Conservation (phyloP, 2,329 filamentous ascomycete genomes). For the Raffaelea ambrosiae region DNA sequence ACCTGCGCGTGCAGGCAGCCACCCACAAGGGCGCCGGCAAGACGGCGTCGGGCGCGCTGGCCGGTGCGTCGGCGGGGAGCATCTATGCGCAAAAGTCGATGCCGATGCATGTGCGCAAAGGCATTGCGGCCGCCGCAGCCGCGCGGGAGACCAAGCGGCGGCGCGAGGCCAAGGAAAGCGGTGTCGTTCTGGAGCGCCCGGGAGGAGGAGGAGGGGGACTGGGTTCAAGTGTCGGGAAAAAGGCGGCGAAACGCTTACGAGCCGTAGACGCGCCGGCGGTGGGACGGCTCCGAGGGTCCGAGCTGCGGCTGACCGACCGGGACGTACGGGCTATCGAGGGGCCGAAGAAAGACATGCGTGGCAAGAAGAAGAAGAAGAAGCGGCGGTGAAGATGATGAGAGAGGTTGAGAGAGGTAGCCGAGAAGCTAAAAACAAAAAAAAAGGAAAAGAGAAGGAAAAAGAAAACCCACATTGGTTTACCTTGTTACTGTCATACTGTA, state of each 20-base stretch:
- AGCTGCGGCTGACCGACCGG: constrained; percentile 66
- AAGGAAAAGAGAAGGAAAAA: not conserved
- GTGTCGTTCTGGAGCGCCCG: constrained; percentile 69
- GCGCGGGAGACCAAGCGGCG: constrained; percentile 63
- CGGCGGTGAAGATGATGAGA: constrained; percentile 1
- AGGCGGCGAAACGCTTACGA: constrained; percentile 24
- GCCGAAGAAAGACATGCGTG: constrained; percentile 24
- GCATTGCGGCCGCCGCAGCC: constrained; percentile 63
- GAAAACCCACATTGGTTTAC: too few species aligned
- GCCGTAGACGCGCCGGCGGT: constrained; percentile 66
- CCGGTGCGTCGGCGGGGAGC: constrained; percentile 65
- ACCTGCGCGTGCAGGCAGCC: constrained; percentile 73
- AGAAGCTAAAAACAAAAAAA: not conserved
- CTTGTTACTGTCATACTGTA: too few species aligned
- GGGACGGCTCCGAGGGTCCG: constrained; percentile 71
- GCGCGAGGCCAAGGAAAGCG: constrained; percentile 78
- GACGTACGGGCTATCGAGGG: constrained; percentile 68
- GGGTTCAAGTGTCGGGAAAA: not conserved
- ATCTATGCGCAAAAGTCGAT: constrained; percentile 50
- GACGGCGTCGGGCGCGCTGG: constrained; percentile 10
- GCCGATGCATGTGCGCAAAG: constrained; percentile 79
- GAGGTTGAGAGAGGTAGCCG: too few species aligned
- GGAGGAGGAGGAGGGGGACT: too few species aligned
- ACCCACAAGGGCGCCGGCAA: constrained; percentile 50
- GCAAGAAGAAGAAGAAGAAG: constrained; percentile 18